Base-by-base conservation (phyloP, 176 grass and related monocot genomes). In the Oropetium thomaeum region DNA sequence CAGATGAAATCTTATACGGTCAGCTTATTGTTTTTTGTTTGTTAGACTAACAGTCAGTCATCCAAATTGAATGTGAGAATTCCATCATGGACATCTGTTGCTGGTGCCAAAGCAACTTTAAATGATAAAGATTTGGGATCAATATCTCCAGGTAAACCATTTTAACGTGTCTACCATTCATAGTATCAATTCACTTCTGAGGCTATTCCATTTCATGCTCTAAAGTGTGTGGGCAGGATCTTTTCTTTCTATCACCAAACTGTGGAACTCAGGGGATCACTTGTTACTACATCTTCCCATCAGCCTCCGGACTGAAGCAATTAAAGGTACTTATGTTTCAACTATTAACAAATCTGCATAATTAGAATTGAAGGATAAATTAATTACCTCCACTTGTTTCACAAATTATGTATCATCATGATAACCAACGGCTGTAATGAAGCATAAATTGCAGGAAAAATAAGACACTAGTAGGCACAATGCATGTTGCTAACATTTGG, bases 31-130 rank as follows among this genome's bases (percentile, higher is more conserved):
- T 83, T 10, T 77, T 53, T 58, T 76, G 31, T 62, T 68, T 85
- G 41, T 78, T 70, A 95, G 96, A 83, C 37, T 16, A 90, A 66
- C 48, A 73, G 70, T 77, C 79, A 77, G 63, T 68, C 84, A 63
- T 90, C 92, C 70, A 82, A 83, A 57, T 45, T 99, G 75, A 86
- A 88, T 79, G 70, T 88, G 84, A 79, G 96, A 52, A 82, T 99
- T 53, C 96, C 96, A 42, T 88, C 96, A 63, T 99, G 92, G 96
- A 86, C 89, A 71, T 92, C 77, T 71, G 61, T 74, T 82, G 45
- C 39, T 55, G 81, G 82, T 26, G 80, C 69, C 22, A 90, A 81
- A 78, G 96, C 82, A 48, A 75, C 76, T 79, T 65, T 96, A 65
- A 96, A 92, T 87, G 83, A 48, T 77, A 75, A 95, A 78, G 75